Evolutionary conservation across 306 rosid species (phyloP), one percentile per base, ranked within the genome.

Genomic region (Begonia fuchsioides): DNA sequence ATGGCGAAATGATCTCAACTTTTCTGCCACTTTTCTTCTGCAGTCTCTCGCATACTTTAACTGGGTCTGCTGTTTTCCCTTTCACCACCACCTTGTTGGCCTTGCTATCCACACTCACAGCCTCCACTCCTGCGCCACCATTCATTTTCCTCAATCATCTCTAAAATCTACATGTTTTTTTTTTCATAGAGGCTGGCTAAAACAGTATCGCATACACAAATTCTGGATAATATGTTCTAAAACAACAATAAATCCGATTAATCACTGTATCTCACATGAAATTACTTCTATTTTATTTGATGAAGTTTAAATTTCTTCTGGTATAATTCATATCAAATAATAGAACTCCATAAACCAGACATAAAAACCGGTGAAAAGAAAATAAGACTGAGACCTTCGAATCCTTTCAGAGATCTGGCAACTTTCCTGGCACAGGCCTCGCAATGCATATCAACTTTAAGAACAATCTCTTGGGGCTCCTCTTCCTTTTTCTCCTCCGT

Each of bases 401-500:
- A 85, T 54, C 96, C 94, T 68, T 75, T 92, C 50, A 92, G 67
- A 39, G 98, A 79, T 69, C 76, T 69, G 10, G 96, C 93, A 43
- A 77, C 83, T 79, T 92, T 92, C 66, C 93, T 71, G 32, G 94
- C 94, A 58, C 96, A 85, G 13, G 96, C 98, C 74, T 82, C 81
- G 68, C 98, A 92, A 63, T 92, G 98, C 96, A 92, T 92, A 68
- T 85, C 93, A 17, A 92, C 94, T 57, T 85, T 92, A 53, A 92
- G 79, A 0, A 92, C 80, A 52, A 92, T 92, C 68, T 75, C 90
- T 15, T 63, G 70, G 13, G 81, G 67, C 45, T 54, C 68, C 41
- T 78, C 82, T 51, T 74, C 72, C 18, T 82, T 74, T 43, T 68
- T 64, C 12, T 68, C 66, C 46, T 69, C 8, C 35, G 35, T 26